Percentiles rank a stretch among this genome's conserved stretches.
phyloP scores from a whole-genome alignment of 2,329 filamentous ascomycete species.

The Clonostachys rosea region DNA sequence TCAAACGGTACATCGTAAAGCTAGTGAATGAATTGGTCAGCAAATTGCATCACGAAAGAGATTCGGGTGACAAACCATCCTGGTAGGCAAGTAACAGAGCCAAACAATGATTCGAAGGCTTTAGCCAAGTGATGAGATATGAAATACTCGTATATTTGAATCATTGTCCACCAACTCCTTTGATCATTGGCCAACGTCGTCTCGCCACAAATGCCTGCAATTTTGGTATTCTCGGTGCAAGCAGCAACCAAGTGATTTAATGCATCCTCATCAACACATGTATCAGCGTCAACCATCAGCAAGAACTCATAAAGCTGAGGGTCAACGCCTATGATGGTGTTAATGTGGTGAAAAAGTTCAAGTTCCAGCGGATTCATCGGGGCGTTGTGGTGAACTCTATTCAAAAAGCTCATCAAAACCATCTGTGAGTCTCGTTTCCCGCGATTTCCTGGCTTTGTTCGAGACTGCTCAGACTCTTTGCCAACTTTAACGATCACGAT shows the following conservation, averaged over 20 bases:
- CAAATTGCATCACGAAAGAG: slow-evolving; percentile 2
- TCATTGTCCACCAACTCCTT: slow-evolving; percentile 98
- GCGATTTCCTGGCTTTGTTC: slow-evolving; percentile 92
- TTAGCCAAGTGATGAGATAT: slow-evolving; percentile 97
- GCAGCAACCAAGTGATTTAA: slow-evolving; percentile 88
- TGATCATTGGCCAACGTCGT: slow-evolving; percentile 96
- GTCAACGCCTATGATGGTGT: slow-evolving; percentile 98
- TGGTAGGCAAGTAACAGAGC: slow-evolving; percentile 96
- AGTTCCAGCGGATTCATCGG: slow-evolving; percentile 95
- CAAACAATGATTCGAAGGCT: slow-evolving; percentile 96
- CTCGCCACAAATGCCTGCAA: slow-evolving; percentile 96
- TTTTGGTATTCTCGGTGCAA: slow-evolving; percentile 91
- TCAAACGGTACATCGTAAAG: slow-evolving; percentile 98
- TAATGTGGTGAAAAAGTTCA: slow-evolving; percentile 98
- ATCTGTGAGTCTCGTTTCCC: slow-evolving; percentile 99
- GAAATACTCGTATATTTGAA: slow-evolving; percentile 99
- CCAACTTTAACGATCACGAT: slow-evolving; percentile 95
- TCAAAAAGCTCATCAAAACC: slow-evolving; percentile 93
- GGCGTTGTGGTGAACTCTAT: slow-evolving; percentile 89
- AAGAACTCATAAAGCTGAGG: slow-evolving; percentile 96
- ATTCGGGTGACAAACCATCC: slow-evolving; percentile 76
- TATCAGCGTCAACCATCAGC: slow-evolving; percentile 97
- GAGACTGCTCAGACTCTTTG: slow-evolving; percentile 89
- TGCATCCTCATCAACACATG: slow-evolving; percentile 85
- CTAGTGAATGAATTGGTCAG: slow-evolving; percentile 45